A percentile compares a stretch with the other conserved stretches of the same genome.
Evolutionary conservation across 306 rosid genomes (phyloP).

Genomic region (Quercus agrifolia): DNA sequence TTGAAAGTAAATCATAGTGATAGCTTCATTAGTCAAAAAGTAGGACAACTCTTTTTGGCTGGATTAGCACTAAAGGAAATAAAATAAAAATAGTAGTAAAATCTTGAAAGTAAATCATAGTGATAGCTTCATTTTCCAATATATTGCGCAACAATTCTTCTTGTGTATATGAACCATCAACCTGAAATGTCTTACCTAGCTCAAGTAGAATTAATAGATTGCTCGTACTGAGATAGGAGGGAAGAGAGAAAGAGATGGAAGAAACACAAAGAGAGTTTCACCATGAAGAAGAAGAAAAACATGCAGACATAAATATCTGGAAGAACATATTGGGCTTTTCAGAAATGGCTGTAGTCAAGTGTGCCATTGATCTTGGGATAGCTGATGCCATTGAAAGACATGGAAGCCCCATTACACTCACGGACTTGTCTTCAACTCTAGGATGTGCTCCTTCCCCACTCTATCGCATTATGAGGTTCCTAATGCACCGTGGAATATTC

Average conservation of each 20-base stretch:
- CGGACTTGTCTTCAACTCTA: constrained; percentile 41
- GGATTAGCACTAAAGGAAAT: background rate
- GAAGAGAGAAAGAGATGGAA: constrained; percentile 11
- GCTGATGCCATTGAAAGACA: constrained; percentile 57
- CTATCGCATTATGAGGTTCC: constrained; percentile 50
- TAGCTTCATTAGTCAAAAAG: background rate
- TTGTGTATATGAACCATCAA: background rate
- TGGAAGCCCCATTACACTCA: constrained; percentile 46
- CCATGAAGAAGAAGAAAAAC: constrained; percentile 28
- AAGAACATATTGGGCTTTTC: constrained; percentile 51
- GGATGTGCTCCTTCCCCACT: constrained; percentile 28
- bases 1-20: background rate
- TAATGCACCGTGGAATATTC: constrained; percentile 40
- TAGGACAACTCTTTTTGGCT: background rate
- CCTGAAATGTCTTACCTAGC: background rate
- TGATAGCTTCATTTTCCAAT: background rate
- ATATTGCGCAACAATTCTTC: background rate
- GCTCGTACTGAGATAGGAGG: background rate
- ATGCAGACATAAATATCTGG: constrained; percentile 37
- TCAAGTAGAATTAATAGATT: background rate
- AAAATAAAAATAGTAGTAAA: background rate
- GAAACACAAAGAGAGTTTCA: constrained; percentile 3
- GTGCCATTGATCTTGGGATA: constrained; percentile 65
- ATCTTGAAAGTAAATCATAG: background rate
- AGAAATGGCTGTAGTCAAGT: constrained; percentile 57